phyloP scores from a whole-genome alignment of 148 eudicot species.

The Rhododendron molle region DNA sequence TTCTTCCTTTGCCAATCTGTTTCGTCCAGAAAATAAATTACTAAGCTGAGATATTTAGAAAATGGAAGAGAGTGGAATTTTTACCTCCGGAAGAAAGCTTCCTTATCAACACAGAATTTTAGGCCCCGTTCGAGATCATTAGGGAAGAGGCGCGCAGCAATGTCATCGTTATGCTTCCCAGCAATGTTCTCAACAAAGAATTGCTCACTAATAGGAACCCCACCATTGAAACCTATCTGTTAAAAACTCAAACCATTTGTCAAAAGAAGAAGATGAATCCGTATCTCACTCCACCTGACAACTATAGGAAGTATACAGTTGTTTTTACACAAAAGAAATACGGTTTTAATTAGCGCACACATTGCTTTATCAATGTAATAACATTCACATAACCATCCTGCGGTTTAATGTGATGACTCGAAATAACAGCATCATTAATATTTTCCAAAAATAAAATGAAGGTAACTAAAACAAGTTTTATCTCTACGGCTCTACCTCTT shows the following conservation, averaged over 20 bases:
- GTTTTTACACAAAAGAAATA: background rate
- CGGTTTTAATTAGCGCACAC: too few species aligned
- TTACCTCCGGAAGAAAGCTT: conserved; percentile 76
- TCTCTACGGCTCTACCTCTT: too few species aligned
- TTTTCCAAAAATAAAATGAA: too few species aligned
- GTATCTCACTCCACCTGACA: background rate
- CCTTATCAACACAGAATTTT: conserved; percentile 72
- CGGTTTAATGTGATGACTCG: too few species aligned
- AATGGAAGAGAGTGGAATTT: background rate
- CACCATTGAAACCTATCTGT: conserved; percentile 87
- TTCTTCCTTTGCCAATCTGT: conserved; percentile 66
- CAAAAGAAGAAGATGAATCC: background rate
- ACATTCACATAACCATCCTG: too few species aligned
- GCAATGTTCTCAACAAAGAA: conserved; percentile 69
- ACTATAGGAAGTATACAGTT: background rate
- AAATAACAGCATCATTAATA: too few species aligned
- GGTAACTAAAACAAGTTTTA: too few species aligned
- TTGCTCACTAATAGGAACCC: conserved; percentile 73
- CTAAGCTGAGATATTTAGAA: background rate
- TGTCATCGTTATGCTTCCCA: conserved; percentile 83
- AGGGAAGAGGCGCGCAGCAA: conserved; percentile 72
- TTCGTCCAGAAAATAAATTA: background rate
- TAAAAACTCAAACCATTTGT: background rate
- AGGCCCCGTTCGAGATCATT: conserved; percentile 64
- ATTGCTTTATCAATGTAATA: too few species aligned